Evolutionary conservation across 2,329 filamentous ascomycete genomes (phyloP).

Genomic region (Hymenoscyphus repandus): DNA sequence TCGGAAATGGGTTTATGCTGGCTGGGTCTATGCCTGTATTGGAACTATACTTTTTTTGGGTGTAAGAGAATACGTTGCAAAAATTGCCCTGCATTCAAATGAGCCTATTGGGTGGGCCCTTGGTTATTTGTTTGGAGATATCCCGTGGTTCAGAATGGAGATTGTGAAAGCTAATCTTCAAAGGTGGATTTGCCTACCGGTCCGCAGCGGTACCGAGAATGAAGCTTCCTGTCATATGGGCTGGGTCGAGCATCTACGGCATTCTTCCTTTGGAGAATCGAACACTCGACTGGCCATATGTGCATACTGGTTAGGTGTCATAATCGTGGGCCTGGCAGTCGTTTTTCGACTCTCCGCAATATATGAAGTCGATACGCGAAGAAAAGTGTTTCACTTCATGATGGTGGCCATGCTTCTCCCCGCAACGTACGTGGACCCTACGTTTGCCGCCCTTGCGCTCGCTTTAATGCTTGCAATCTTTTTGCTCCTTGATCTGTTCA

Average conservation of each 20-base stretch:
- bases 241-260: conserved; percentile 62
- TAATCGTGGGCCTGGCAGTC: conserved; percentile 65
- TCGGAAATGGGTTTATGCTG: conserved; percentile 80
- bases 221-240: conserved; percentile 44
- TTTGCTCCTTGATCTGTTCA: conserved; percentile 79
- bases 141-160: conserved; percentile 65
- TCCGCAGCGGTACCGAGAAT: conserved; percentile 31
- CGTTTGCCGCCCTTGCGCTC: conserved; percentile 77
- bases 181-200: conserved; percentile 69
- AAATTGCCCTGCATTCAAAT: conserved; percentile 59
- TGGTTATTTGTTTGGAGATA: conserved; percentile 80
- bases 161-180: conserved; percentile 65
- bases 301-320: conserved; percentile 66
- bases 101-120: conserved; percentile 93
- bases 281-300: conserved; percentile 76
- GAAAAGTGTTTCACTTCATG: conserved; percentile 97
- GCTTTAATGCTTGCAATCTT: conserved; percentile 76
- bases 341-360: conserved; percentile 70
- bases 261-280: conserved; percentile 62
- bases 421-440: conserved; percentile 78
- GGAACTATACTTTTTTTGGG: conserved; percentile 61
- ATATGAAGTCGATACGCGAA: conserved; percentile 89
- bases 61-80: conserved; percentile 64
- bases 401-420: conserved; percentile 96
- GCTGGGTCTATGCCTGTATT: conserved; percentile 69